phyloP scores from a whole-genome alignment of 176 grass and related monocot species.

The Oryza glaberrima region DNA sequence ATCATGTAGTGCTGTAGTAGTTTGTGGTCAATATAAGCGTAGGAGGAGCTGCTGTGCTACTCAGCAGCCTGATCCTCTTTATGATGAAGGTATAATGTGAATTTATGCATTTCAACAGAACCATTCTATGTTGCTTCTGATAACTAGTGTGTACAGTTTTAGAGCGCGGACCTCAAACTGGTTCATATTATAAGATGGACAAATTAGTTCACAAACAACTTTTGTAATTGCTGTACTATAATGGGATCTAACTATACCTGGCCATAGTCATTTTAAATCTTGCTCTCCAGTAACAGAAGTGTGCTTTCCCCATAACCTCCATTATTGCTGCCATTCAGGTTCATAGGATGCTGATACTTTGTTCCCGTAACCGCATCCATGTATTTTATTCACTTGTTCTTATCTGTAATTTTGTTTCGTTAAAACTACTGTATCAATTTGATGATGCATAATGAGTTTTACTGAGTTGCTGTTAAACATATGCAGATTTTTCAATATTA shows the following conservation, averaged over 20 bases:
- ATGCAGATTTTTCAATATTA: conserved; percentile 31
- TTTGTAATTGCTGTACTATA: neutral
- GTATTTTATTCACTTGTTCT: neutral
- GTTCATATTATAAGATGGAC: neutral
- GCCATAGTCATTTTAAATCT: neutral
- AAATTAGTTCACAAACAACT: too few species aligned
- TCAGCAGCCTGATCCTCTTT: neutral
- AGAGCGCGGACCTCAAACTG: neutral
- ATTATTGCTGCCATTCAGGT: conserved; percentile 12
- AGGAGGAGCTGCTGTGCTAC: neutral
- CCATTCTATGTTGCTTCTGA: neutral
- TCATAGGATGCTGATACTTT: neutral
- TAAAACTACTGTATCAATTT: neutral
- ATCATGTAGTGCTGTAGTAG: neutral
- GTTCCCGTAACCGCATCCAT: neutral
- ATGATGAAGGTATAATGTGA: neutral
- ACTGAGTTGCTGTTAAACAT: conserved; percentile 3
- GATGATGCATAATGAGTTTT: neutral
- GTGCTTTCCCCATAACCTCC: neutral
- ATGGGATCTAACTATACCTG: neutral
- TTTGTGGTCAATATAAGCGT: neutral
- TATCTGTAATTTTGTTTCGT: neutral
- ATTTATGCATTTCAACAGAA: neutral
- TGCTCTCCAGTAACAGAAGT: neutral
- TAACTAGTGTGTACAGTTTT: neutral